Conservation (phyloP, 2,329 filamentous ascomycete species). For the Neophaeococcomyces mojaviensis region DNA sequence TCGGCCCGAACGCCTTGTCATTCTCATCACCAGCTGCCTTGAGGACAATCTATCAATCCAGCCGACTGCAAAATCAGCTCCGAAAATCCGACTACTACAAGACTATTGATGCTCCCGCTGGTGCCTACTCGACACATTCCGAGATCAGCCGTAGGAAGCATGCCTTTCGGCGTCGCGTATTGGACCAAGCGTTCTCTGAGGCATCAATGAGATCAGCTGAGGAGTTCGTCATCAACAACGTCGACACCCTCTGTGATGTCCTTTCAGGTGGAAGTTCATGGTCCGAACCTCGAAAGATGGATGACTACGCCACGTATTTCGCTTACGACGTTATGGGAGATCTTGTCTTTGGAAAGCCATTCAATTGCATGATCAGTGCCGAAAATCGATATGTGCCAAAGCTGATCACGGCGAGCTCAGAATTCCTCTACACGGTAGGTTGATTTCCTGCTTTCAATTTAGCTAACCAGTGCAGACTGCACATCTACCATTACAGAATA, state of each 20-base stretch:
- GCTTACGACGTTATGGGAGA: conserved; percentile 38
- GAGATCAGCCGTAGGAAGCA: conserved; percentile 20
- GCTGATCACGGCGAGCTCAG: conserved; percentile 26
- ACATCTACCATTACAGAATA: conserved; percentile 8
- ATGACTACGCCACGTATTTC: conserved; percentile 30
- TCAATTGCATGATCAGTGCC: conserved; percentile 30
- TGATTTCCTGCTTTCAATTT: not conserved
- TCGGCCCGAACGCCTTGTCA: conserved; percentile 1
- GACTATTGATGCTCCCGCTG: conserved; percentile 13
- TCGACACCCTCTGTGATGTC: conserved; percentile 2
- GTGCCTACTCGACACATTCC: conserved; percentile 24
- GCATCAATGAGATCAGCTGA: conserved; percentile 21
- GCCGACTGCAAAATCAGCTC: conserved; percentile 28
- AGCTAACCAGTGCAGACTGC: conserved; percentile 11
- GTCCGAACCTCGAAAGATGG: conserved; percentile 26
- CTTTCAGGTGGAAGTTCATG: conserved; percentile 20
- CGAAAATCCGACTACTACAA: conserved; percentile 22
- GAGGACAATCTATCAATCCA: conserved; percentile 8
- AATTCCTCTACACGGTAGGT: conserved; percentile 15
- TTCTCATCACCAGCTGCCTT: conserved; percentile 4
- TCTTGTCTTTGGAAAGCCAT: conserved; percentile 34
- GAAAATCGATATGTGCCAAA: conserved; percentile 26
- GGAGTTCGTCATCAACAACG: conserved; percentile 15
- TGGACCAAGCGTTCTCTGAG: conserved; percentile 29
- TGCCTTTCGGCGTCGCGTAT: conserved; percentile 22